Conservation (phyloP, 2,329 filamentous ascomycete species). For the Penicillium polonicum region DNA sequence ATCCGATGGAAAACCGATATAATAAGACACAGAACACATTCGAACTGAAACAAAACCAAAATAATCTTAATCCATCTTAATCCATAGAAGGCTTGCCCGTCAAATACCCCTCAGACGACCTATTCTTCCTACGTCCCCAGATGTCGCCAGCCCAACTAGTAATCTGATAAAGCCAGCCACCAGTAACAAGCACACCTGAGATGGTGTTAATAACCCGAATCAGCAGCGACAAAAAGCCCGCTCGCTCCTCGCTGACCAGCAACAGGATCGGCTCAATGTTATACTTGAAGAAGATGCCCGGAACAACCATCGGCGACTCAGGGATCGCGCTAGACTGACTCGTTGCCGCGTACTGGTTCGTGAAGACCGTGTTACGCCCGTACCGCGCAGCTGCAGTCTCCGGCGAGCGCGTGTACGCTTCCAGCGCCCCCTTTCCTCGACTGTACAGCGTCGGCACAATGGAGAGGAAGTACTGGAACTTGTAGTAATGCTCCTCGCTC, state of each 20-base stretch:
- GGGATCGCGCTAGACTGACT: slow-evolving; percentile 68
- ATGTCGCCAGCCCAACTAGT: slow-evolving; percentile 68
- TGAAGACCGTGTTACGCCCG: slow-evolving; percentile 60
- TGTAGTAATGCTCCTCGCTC: slow-evolving; percentile 79
- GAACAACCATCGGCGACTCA: slow-evolving; percentile 64
- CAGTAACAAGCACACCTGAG: slow-evolving; percentile 85
- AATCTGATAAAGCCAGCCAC: slow-evolving; percentile 88
- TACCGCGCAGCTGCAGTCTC: slow-evolving; percentile 30
- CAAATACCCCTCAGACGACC: slow-evolving; percentile 50
- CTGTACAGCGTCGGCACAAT: slow-evolving; percentile 93
- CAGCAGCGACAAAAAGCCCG: slow-evolving; percentile 69
- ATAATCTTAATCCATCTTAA: slow-evolving; percentile 19
- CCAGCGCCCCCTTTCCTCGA: slow-evolving; percentile 49
- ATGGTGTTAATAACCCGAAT: slow-evolving; percentile 88
- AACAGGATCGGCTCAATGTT: slow-evolving; percentile 95
- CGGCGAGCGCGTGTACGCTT: slow-evolving; percentile 42
- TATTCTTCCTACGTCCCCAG: slow-evolving; percentile 43
- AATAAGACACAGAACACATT: slow-evolving; percentile 1
- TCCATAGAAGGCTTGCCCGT: slow-evolving; percentile 42
- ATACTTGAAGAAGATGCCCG: slow-evolving; percentile 97
- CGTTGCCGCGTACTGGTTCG: slow-evolving; percentile 97
- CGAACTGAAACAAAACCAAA: neutral
- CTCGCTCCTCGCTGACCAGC: slow-evolving; percentile 77
- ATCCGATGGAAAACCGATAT: neutral
- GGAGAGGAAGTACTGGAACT: slow-evolving; percentile 96